Evolutionary conservation across 345 rosid genomes (phyloP), one percentile per base, ranked within the genome.

Genomic region (Iberis pinnata): DNA sequence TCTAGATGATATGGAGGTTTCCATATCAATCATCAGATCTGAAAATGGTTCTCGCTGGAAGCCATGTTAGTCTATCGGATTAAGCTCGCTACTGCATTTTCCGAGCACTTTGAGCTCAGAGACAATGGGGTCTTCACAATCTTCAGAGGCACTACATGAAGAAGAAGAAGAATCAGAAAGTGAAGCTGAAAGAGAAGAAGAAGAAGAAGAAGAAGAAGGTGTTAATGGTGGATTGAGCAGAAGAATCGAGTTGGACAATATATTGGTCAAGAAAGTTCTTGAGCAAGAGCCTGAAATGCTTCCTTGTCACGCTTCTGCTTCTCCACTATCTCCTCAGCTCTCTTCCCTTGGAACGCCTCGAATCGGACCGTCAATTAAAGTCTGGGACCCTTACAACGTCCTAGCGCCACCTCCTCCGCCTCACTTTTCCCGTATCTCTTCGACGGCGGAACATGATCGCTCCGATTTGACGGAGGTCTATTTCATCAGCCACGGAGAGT

Each of bases 301-400:
- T n/a, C 95, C 95, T 6, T 89, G 88, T 67, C 75, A 89, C 76
- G 81, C 95, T 17, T 89, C 97, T 3, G 95, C 95, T 13, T 81
- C 97, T 13, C 98, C 98, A 9, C 81, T 92, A 45, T 88, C 95
- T 6, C 98, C 98, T 7, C 98, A 92, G 83, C 82, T 80, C 12
- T 92, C 98, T 22, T 74, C 92, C 12, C 72, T 87, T 14, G 98
- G 98, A 5, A 90, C 98, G 12, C 96, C 96, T 12, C 80, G 96
- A 33, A 73, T 90, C 61, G 96, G 95, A n/a, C 95, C 98, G 0
- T 82, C 97, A 0, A 92, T 88, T 68, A 88, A 85, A 74, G 95
- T 92, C 20, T 92, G 95, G 97, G 98, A 92, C 59, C 97, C 98
- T 9, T 92, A 88, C 74, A 88, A 92, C 53, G 98, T 92, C 57